A percentile compares a stretch with the other conserved stretches of the same genome.
Conservation (phyloP, 495 filamentous ascomycete species). For the Acidiella bohemica region DNA sequence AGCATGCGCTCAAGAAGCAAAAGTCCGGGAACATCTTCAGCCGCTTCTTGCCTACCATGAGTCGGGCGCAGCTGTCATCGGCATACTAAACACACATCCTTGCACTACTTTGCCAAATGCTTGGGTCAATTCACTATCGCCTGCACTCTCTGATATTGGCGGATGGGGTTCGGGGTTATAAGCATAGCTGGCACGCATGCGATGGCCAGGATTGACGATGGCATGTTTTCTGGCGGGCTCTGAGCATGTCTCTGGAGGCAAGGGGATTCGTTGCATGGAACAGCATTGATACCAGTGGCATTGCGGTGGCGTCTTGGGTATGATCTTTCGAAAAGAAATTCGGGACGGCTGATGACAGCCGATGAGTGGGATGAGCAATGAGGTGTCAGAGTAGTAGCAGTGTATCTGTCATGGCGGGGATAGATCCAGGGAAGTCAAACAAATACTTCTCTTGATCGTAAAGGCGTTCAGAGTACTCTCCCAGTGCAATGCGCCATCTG, state of each 20-base stretch:
- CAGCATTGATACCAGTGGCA: constrained; percentile 7
- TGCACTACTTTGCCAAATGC: too few relatives aligned
- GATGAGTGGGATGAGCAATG: too few relatives aligned
- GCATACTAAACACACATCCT: too few relatives aligned
- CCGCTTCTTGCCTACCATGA: constrained; percentile 24
- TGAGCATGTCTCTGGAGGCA: constrained; percentile 1
- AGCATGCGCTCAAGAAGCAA: constrained; percentile 29
- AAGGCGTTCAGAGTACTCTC: too few relatives aligned
- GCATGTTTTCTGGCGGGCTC: constrained; percentile 5
- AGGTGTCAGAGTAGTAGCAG: too few relatives aligned
- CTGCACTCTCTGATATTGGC: background rate
- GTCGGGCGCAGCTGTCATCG: constrained; percentile 10
- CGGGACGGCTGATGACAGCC: too few relatives aligned
- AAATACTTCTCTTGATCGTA: too few relatives aligned
- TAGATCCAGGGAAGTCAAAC: too few relatives aligned
- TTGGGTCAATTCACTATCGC: background rate
- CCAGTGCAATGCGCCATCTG: too few relatives aligned
- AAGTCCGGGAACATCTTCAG: constrained; percentile 29
- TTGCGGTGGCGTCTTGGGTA: constrained; percentile 3
- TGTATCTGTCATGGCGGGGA: too few relatives aligned
- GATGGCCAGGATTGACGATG: background rate
- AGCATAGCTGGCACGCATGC: background rate
- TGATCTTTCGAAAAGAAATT: too few relatives aligned
- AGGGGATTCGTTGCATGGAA: background rate
- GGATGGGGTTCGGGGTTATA: background rate